Base-by-base conservation (phyloP, 2,329 filamentous ascomycete species). In the Fusarium virguliforme region DNA sequence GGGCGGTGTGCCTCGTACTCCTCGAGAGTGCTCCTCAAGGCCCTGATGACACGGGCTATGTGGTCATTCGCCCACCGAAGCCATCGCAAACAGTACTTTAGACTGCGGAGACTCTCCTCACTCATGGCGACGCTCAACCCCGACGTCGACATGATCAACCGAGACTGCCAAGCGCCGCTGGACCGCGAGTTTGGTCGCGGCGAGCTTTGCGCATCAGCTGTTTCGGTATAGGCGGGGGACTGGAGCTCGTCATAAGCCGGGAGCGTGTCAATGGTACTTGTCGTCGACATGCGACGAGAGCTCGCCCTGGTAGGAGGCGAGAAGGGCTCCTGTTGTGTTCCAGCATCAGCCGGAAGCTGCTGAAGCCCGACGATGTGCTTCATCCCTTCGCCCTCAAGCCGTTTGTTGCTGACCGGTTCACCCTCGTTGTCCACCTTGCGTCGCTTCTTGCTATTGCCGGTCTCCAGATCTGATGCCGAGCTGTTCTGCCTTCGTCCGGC, bases 61-160 rank as follows among this genome's bases (percentile, higher is more conserved):
- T 94, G 93, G 7, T 89, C 90, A 67, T 97, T 97, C 2, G 94
- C 94, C 87, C 91, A 92, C 28, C 91, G 88, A 51, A 98, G 84
- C 86, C 94, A 93, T 26, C 88, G 87, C 2, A 98, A 84, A 70
- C 95, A 98, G 75, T 94, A 95, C 74, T 93, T 94, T 43, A 99
- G 84, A 67, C 92, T 96, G 57, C 91, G 89, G 8, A 98, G 83
- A 24, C 94, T 97, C 76, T 96, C 92, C 18, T 97, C 92, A 75
- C 92, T 97, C 87, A 99, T 94, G 1, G 96, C 94, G 15, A 97
- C 91, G 70, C 94, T 94, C 1, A 98, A 87, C 0, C 94, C 95
- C 1, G 94, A 97, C 0, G 95, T 98, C 6, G 94, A 95, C 79
- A 97, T 93, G 72, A 97, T 92, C 18, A 98, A 85, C 13, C 94